A percentile compares a stretch with the other conserved stretches of the same genome.
Evolutionary conservation across 495 filamentous ascomycete species (phyloP).

Genomic region (Annulohypoxylon stygium): DNA sequence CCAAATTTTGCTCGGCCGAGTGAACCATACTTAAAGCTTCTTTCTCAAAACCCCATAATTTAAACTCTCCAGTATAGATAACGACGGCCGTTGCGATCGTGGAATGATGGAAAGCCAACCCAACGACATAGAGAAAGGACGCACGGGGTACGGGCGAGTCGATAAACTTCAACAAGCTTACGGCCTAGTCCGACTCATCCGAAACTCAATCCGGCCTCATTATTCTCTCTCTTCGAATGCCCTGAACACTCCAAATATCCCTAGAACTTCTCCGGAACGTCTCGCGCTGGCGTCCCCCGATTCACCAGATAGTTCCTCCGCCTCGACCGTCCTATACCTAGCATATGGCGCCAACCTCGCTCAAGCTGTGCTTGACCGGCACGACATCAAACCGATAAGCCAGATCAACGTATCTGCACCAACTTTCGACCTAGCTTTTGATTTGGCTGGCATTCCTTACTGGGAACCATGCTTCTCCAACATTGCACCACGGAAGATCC

Average conservation of each 20-base stretch:
- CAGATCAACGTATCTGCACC: constrained; percentile 85
- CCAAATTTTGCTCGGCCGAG: neutral
- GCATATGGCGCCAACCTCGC: constrained; percentile 95
- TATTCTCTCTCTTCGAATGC: neutral
- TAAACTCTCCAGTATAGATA: constrained; percentile 5
- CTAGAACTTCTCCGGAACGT: constrained; percentile 46
- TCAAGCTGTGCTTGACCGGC: constrained; percentile 78
- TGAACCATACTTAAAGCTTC: constrained; percentile 1
- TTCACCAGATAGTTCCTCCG: constrained; percentile 25
- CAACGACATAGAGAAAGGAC: constrained; percentile 35
- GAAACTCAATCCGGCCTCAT: constrained; percentile 29
- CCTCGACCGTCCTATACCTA: constrained; percentile 81
- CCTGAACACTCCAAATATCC: constrained; percentile 41
- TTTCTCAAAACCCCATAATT: constrained; percentile 15
- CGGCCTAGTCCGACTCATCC: constrained; percentile 27
- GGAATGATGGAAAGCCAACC: constrained; percentile 33
- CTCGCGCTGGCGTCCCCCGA: constrained; percentile 44
- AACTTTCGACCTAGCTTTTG: constrained; percentile 79
- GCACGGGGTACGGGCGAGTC: neutral
- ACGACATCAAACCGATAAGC: constrained; percentile 83
- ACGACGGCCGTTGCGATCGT: constrained; percentile 17
- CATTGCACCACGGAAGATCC: constrained; percentile 69
- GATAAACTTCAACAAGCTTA: constrained; percentile 35
- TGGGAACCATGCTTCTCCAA: constrained; percentile 93
- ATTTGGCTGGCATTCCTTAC: constrained; percentile 89